Conservation (phyloP, 345 rosid species). For the Crucihimalaya himalaica region DNA sequence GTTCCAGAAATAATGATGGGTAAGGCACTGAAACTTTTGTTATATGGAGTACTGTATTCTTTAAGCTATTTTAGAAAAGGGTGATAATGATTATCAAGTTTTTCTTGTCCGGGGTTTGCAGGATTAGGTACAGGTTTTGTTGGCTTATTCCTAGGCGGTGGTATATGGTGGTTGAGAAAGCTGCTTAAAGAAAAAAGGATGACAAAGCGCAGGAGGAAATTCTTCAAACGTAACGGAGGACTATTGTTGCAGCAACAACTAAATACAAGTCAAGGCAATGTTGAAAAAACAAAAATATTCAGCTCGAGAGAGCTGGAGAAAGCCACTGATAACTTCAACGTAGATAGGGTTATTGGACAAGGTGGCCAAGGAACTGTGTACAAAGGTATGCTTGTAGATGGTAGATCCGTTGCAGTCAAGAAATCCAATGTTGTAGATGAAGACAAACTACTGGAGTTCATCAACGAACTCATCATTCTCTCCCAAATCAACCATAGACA, state of each 20-base stretch:
- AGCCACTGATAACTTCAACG: slow-evolving; percentile 42
- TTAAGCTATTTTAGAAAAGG: background rate
- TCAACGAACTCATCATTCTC: slow-evolving; percentile 31
- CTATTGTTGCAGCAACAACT: slow-evolving; percentile 34
- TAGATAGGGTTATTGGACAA: slow-evolving; percentile 34
- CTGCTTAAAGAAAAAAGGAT: background rate
- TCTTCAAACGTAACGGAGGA: slow-evolving; percentile 24
- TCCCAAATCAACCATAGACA: slow-evolving; percentile 33
- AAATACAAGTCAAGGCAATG: background rate
- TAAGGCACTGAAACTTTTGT: background rate
- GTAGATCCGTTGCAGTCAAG: slow-evolving; percentile 13
- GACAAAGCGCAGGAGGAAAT: background rate
- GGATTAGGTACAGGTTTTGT: background rate
- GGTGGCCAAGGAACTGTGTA: slow-evolving; percentile 40
- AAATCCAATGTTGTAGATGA: slow-evolving; percentile 19
- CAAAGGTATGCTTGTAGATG: slow-evolving; percentile 42
- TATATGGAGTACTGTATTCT: too few species aligned
- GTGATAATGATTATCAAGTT: background rate
- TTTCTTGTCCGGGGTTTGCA: background rate
- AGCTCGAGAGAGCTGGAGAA: slow-evolving; percentile 39
- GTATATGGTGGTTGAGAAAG: background rate
- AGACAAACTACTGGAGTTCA: slow-evolving; percentile 31
- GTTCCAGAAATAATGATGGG: background rate
- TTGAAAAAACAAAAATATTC: slow-evolving; percentile 32
- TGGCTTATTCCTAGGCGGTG: background rate